Percentiles rank a stretch among this genome's conserved stretches.
Evolutionary conservation across 495 filamentous ascomycete species (phyloP).

Genomic region (Podospora australis): DNA sequence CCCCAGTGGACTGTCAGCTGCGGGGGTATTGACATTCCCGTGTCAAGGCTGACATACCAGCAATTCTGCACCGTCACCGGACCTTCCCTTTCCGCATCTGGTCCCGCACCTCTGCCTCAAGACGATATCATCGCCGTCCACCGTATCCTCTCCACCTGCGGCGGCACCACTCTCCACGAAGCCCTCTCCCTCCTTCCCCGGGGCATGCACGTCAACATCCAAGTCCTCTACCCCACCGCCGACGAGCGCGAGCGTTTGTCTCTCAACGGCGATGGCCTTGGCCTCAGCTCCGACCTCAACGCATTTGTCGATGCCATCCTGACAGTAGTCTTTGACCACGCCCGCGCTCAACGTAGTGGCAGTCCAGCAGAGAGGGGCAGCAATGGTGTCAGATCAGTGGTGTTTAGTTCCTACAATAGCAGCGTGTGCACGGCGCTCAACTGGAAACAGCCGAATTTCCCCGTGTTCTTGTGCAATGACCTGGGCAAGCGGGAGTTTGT

Average conservation of each 20-base stretch:
- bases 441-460: slow-evolving; percentile 99
- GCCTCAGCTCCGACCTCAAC: slow-evolving; percentile 77
- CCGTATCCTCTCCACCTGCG: slow-evolving; percentile 55
- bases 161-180: slow-evolving; percentile 67
- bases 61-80: slow-evolving; percentile 67
- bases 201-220: slow-evolving; percentile 76
- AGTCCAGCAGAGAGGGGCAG: slow-evolving; percentile 27
- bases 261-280: slow-evolving; percentile 44
- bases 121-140: slow-evolving; percentile 61
- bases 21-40: slow-evolving; percentile 71
- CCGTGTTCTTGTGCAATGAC: slow-evolving; percentile 90
- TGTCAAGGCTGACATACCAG: slow-evolving; percentile 64
- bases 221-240: slow-evolving; percentile 73
- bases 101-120: slow-evolving; percentile 34
- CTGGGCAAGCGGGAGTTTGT: slow-evolving; percentile 53
- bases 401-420: slow-evolving; percentile 86
- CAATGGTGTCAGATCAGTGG: slow-evolving; percentile 70
- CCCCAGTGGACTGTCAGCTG: slow-evolving; percentile 74
- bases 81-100: slow-evolving; percentile 25
- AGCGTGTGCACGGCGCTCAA: slow-evolving; percentile 88
- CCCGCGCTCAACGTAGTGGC: slow-evolving; percentile 58
- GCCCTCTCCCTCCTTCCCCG: slow-evolving; percentile 67
- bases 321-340: slow-evolving; percentile 83
- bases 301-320: slow-evolving; percentile 77
- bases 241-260: slow-evolving; percentile 54